Evolutionary conservation across 2,329 filamentous ascomycete species (phyloP).

Genomic region (Meredithiella fracta): DNA sequence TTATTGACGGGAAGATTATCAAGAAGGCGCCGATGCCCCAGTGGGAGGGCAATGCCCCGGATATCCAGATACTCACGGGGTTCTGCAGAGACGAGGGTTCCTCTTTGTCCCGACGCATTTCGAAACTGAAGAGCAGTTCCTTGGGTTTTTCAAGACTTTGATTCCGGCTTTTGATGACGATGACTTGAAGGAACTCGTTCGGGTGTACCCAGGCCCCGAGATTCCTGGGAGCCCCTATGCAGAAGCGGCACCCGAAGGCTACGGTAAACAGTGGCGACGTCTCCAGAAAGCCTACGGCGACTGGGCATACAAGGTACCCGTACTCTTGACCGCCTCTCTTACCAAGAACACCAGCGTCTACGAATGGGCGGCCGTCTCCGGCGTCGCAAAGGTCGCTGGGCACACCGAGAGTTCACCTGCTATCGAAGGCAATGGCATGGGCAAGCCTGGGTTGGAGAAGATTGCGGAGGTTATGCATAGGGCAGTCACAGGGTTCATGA

Average conservation of each 20-base stretch:
- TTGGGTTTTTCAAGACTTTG: conserved; percentile 42
- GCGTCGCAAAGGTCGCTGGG: not conserved
- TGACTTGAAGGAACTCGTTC: conserved; percentile 39
- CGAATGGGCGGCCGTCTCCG: conserved; percentile 34
- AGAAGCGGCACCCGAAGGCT: conserved; percentile 24
- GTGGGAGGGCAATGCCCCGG: conserved; percentile 27
- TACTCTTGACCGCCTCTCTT: conserved; percentile 40
- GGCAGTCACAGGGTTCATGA: conserved; percentile 24
- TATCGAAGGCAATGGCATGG: not conserved
- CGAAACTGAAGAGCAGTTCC: conserved; percentile 34
- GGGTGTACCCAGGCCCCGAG: conserved; percentile 45
- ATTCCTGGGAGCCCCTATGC: conserved; percentile 21
- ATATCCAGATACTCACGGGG: conserved; percentile 39
- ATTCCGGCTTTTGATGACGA: conserved; percentile 33
- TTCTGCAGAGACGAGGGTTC: conserved; percentile 57
- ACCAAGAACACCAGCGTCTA: conserved; percentile 32
- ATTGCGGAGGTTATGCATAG: conserved; percentile 28
- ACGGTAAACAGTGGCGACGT: conserved; percentile 40
- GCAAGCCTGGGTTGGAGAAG: conserved; percentile 23
- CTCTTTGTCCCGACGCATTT: conserved; percentile 40
- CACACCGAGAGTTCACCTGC: not conserved
- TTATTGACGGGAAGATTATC: conserved; percentile 35
- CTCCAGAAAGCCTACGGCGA: conserved; percentile 45
- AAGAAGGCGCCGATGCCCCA: conserved; percentile 29
- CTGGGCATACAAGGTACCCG: conserved; percentile 48